Conservation (phyloP, 371 early-diverging fungal species). For the Fennellomyces sp. region DNA sequence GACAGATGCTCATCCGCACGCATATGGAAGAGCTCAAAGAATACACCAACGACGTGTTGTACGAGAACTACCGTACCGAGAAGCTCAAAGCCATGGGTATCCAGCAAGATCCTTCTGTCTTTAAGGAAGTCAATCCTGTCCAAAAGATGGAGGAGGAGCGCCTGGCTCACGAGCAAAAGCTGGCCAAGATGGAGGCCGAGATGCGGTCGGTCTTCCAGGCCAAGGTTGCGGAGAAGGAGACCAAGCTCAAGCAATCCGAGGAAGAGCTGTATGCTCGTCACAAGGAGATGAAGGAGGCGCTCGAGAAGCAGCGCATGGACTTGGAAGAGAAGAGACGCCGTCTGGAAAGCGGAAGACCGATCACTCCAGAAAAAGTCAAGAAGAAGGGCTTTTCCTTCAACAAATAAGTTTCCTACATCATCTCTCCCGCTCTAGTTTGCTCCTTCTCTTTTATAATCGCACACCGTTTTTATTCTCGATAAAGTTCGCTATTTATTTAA, state of each 20-base stretch:
- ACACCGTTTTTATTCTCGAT: slow-evolving; percentile 2
- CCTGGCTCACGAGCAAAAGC: slow-evolving; percentile 87
- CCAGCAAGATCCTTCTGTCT: slow-evolving; percentile 77
- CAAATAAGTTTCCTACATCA: slow-evolving; percentile 46
- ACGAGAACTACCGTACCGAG: slow-evolving; percentile 95
- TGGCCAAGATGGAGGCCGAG: slow-evolving; percentile 96
- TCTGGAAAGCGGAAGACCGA: slow-evolving; percentile 81
- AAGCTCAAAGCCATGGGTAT: slow-evolving; percentile 83
- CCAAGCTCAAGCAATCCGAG: slow-evolving; percentile 94
- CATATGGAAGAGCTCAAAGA: slow-evolving; percentile 94
- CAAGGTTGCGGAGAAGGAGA: slow-evolving; percentile 96
- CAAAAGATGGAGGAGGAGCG: slow-evolving; percentile 93
- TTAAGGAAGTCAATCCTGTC: slow-evolving; percentile 87
- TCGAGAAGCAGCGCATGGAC: slow-evolving; percentile 91
- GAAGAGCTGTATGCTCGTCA: slow-evolving; percentile 95
- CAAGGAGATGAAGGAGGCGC: slow-evolving; percentile 93
- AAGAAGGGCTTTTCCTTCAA: slow-evolving; percentile 80
- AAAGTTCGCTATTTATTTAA: slow-evolving; percentile 14
- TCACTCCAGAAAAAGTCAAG: slow-evolving; percentile 77
- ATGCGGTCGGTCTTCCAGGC: slow-evolving; percentile 97
- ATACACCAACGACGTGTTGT: slow-evolving; percentile 90
- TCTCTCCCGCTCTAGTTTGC: not conserved
- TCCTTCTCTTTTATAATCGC: not conserved
- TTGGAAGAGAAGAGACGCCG: slow-evolving; percentile 92
- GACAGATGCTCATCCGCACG: slow-evolving; percentile 86